A percentile compares a stretch with the other conserved stretches of the same genome.
Conservation (phyloP, 108 stramenopile genomes). For the Cyclotella sp. region DNA sequence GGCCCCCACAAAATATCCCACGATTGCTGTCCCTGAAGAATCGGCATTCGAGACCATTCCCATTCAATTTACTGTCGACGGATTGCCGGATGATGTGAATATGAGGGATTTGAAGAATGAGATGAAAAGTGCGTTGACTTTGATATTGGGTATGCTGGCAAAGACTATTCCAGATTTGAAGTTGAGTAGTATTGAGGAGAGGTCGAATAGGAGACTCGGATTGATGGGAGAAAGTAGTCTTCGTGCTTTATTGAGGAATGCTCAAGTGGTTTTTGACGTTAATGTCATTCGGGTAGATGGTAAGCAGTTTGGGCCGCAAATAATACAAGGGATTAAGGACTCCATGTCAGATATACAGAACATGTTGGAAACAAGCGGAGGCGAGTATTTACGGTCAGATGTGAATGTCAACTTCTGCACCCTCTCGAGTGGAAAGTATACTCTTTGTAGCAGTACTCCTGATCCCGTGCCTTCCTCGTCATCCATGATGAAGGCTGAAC, state of each 20-base stretch:
- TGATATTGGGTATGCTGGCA: background rate
- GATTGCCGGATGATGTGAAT: constrained; percentile 33
- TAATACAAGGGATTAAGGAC: constrained; percentile 41
- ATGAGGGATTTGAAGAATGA: constrained; percentile 23
- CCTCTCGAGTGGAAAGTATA: constrained; percentile 26
- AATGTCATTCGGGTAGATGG: constrained; percentile 17
- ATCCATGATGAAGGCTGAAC: background rate
- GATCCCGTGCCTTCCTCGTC: background rate
- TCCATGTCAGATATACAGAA: constrained; percentile 19
- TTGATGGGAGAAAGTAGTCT: background rate
- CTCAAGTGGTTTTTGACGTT: constrained; percentile 34
- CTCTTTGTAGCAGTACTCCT: constrained; percentile 18
- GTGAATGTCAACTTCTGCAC: constrained; percentile 33
- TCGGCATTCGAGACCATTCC: constrained; percentile 23
- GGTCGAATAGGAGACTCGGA: background rate
- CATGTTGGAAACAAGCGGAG: constrained; percentile 14
- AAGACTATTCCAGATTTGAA: constrained; percentile 23
- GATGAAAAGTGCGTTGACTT: constrained; percentile 18
- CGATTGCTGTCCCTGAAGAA: constrained; percentile 6
- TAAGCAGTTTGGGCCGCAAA: constrained; percentile 27
- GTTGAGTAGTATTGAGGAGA: constrained; percentile 28
- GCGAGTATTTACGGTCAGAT: constrained; percentile 12
- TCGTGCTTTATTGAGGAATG: constrained; percentile 1
- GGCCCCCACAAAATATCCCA: constrained; percentile 27
- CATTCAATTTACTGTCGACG: constrained; percentile 10